These are phyloP conservation scores for Penicillium robsamsonii DNA, from an alignment of 495 filamentous ascomycete genomes.

Conservation along the genomic window DNA sequence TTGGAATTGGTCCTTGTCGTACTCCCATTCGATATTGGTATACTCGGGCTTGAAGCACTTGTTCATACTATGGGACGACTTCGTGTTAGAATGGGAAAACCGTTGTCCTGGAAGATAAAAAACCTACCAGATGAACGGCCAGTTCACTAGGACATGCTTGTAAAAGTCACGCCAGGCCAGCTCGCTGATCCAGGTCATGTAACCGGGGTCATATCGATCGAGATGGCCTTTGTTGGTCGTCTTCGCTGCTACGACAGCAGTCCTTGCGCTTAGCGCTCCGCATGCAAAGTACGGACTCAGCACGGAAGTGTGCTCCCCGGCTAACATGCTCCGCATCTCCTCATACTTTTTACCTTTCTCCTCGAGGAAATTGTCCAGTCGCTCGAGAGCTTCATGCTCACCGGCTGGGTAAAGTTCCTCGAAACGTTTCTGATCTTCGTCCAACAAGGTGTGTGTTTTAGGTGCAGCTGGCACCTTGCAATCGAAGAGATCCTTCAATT, in stretches of 20 bases:
- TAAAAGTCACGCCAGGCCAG: conserved; percentile 94
- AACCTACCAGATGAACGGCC: conserved; percentile 81
- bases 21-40: conserved; percentile 80
- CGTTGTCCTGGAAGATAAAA: neutral
- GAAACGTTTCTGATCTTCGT: conserved; percentile 58
- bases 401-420: conserved; percentile 71
- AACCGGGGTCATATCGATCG: conserved; percentile 65
- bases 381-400: conserved; percentile 67
- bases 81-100: neutral
- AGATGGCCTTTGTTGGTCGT: conserved; percentile 68
- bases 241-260: conserved; percentile 64
- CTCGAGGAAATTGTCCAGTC: conserved; percentile 68
- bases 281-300: conserved; percentile 78
- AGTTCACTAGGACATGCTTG: conserved; percentile 79
- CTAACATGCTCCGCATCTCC: conserved; percentile 59
- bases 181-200: conserved; percentile 78
- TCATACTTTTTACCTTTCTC: conserved; percentile 62
- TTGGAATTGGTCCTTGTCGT: conserved; percentile 61
- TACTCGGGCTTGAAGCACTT: conserved; percentile 91
- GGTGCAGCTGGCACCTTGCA: conserved; percentile 61
- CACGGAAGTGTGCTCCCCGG: conserved; percentile 61
- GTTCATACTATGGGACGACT: conserved; percentile 63
- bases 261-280: conserved; percentile 76
- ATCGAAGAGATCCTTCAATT: conserved; percentile 61
- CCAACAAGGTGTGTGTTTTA: conserved; percentile 58